These are phyloP conservation scores for Wickerhamiella sergipiensis DNA, from an alignment of 805 yeast genomes.

Conservation along the genomic window DNA sequence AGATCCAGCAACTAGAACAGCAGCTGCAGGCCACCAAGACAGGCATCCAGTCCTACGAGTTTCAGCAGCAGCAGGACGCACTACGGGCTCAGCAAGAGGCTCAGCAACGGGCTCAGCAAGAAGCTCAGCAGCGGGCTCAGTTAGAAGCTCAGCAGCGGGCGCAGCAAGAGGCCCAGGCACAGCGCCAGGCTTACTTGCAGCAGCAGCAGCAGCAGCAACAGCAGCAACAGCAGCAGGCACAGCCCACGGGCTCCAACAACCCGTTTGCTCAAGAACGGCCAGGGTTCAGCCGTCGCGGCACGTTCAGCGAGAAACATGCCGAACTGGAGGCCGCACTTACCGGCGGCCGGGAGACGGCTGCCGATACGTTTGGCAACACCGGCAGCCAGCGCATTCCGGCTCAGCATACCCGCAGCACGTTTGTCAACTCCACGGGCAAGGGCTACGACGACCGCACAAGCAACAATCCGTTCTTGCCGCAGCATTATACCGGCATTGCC, in stretches of 20 bases:
- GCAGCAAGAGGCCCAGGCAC: constrained; percentile 11
- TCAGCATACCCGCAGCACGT: constrained; percentile 74
- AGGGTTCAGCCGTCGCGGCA: not conserved
- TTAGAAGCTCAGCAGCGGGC: constrained; percentile 24
- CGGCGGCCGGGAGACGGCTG: constrained; percentile 51
- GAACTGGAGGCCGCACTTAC: constrained; percentile 1
- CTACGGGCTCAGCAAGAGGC: constrained; percentile 1
- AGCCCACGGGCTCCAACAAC: constrained; percentile 61
- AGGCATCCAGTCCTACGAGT: constrained; percentile 26
- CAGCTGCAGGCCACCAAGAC: constrained; percentile 25
- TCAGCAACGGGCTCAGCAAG: constrained; percentile 25
- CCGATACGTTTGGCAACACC: constrained; percentile 86
- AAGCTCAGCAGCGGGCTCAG: not conserved
- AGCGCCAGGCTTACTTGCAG: constrained; percentile 15
- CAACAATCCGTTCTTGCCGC: constrained; percentile 47
- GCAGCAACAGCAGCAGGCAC: constrained; percentile 35
- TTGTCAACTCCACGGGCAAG: constrained; percentile 80
- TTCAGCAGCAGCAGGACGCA: constrained; percentile 9
- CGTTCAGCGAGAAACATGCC: constrained; percentile 1
- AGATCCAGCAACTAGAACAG: constrained; percentile 13
- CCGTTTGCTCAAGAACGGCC: constrained; percentile 45
- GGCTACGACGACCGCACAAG: constrained; percentile 23
- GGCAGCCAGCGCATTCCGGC: constrained; percentile 81
- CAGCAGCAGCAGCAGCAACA: constrained; percentile 16
- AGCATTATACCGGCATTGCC: constrained; percentile 58